These are phyloP conservation scores for Yamadazyma spencermartinsiae DNA, from an alignment of 1,139 yeast species.

Conservation along the genomic window DNA sequence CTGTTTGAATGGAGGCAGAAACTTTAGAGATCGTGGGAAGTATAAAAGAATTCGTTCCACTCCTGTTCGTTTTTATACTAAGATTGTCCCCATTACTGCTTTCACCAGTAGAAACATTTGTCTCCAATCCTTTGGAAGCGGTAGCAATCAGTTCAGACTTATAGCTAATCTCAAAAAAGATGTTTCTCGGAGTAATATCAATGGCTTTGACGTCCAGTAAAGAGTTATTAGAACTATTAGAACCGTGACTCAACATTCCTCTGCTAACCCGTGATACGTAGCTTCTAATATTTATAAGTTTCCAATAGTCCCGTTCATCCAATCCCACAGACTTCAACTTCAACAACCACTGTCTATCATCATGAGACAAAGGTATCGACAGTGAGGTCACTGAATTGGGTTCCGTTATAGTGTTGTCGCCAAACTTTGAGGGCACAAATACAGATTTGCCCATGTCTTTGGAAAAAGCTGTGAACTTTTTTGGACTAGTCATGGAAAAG, in stretches of 20 bases:
- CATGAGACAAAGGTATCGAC: conserved; percentile 41
- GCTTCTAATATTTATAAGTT: conserved; percentile 65
- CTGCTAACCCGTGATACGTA: conserved; percentile 65
- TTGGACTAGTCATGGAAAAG: conserved; percentile 14
- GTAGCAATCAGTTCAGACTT: conserved; percentile 41
- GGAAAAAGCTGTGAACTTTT: conserved; percentile 22
- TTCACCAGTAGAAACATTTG: conserved; percentile 9
- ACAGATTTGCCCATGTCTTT: conserved; percentile 43
- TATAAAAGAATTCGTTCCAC: conserved; percentile 25
- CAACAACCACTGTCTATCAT: conserved; percentile 76
- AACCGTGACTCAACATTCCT: conserved; percentile 9
- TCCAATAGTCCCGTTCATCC: conserved; percentile 77
- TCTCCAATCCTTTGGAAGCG: conserved; percentile 13
- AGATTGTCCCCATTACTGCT: conserved; percentile 1
- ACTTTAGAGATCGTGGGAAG: conserved; percentile 36
- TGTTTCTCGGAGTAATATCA: conserved; percentile 53
- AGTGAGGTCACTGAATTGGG: conserved; percentile 16
- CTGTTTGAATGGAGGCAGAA: conserved; percentile 55
- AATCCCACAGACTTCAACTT: conserved; percentile 71
- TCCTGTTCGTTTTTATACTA: conserved; percentile 10
- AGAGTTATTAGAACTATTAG: background rate
- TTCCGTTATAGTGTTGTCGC: conserved; percentile 4
- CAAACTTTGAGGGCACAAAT: conserved; percentile 26
- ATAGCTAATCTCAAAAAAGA: conserved; percentile 63
- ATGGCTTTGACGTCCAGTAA: conserved; percentile 16